Percentiles rank a stretch among this genome's conserved stretches.
Conservation (phyloP, 1,139 yeast genomes). For the Lodderomyces theae region DNA sequence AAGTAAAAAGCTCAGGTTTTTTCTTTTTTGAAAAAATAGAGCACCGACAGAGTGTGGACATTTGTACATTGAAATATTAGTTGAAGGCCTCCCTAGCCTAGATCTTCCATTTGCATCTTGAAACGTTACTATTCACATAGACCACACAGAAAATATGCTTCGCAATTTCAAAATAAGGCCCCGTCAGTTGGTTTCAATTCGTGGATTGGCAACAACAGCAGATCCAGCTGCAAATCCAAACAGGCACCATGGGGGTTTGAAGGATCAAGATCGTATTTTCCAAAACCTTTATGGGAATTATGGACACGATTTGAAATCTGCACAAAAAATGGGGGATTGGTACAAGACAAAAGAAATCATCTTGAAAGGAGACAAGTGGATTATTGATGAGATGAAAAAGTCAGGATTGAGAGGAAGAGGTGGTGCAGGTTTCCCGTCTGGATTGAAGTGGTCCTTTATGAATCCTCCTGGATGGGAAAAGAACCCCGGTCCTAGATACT, state of each 20-base stretch:
- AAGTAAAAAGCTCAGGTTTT: neutral
- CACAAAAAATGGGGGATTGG: slow-evolving; percentile 86
- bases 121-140: too few relatives aligned
- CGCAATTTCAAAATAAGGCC: slow-evolving; percentile 19
- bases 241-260: slow-evolving; percentile 69
- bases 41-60: neutral
- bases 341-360: slow-evolving; percentile 82
- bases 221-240: slow-evolving; percentile 52
- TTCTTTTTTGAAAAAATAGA: neutral
- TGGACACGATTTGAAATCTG: slow-evolving; percentile 71
- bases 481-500: slow-evolving; percentile 78
- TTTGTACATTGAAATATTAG: neutral
- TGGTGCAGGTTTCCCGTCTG: slow-evolving; percentile 91
- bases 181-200: slow-evolving; percentile 16
- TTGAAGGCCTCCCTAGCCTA: too few relatives aligned
- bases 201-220: slow-evolving; percentile 44
- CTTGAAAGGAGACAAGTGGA: slow-evolving; percentile 83
- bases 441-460: slow-evolving; percentile 90
- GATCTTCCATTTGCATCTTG: too few relatives aligned
- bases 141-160: slow-evolving; percentile 18
- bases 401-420: slow-evolving; percentile 90
- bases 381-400: slow-evolving; percentile 78
- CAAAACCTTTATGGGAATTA: slow-evolving; percentile 75
- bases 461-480: slow-evolving; percentile 95
- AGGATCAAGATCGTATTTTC: slow-evolving; percentile 81